These are phyloP conservation scores for Amylocystis lapponica DNA, from an alignment of 768 basidiomycete species.

Conservation along the genomic window DNA sequence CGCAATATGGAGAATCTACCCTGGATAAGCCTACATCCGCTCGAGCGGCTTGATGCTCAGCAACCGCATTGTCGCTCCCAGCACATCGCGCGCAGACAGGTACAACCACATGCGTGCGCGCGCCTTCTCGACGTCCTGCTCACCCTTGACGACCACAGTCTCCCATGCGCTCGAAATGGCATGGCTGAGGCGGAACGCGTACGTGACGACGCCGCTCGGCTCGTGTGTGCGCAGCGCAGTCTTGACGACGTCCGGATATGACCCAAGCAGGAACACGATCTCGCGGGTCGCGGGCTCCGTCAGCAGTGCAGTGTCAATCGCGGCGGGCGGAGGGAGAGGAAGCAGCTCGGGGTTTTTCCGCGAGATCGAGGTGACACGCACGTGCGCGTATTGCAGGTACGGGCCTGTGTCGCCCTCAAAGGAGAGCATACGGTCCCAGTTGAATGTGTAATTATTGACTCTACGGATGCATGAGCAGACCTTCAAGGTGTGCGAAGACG, in stretches of 20 bases:
- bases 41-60: slow-evolving; percentile 87
- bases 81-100: slow-evolving; percentile 83
- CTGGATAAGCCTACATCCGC: slow-evolving; percentile 80
- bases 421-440: slow-evolving; percentile 90
- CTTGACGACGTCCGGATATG: slow-evolving; percentile 89
- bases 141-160: slow-evolving; percentile 78
- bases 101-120: slow-evolving; percentile 86
- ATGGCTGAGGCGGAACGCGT: slow-evolving; percentile 80
- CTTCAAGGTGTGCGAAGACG: neutral
- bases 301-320: slow-evolving; percentile 66
- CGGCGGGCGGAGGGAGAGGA: slow-evolving; percentile 63
- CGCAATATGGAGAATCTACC: no score
- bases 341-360: slow-evolving; percentile 88
- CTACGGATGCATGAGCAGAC: slow-evolving; percentile 33
- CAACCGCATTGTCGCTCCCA: slow-evolving; percentile 80
- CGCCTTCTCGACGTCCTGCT: slow-evolving; percentile 70
- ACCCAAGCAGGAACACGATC: slow-evolving; percentile 78
- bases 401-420: slow-evolving; percentile 96
- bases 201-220: slow-evolving; percentile 89
- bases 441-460: slow-evolving; percentile 94
- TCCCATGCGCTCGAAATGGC: slow-evolving; percentile 93
- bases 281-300: slow-evolving; percentile 75
- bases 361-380: slow-evolving; percentile 83
- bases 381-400: slow-evolving; percentile 96
- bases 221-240: slow-evolving; percentile 81